These are phyloP conservation scores for Suillus subluteus DNA, from an alignment of 768 basidiomycete species.

Conservation along the genomic window DNA sequence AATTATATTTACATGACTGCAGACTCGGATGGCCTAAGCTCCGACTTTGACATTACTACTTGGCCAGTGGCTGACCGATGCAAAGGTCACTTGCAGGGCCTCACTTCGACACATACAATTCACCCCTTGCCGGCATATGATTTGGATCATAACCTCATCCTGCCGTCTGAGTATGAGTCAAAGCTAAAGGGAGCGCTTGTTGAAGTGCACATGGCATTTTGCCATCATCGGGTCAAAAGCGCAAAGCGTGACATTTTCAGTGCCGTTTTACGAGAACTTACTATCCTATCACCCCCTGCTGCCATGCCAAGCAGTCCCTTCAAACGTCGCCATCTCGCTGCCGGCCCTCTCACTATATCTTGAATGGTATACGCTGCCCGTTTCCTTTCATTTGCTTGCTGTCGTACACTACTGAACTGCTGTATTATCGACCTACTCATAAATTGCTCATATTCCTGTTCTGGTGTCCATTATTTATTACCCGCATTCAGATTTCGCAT, in stretches of 20 bases:
- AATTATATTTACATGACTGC: not conserved
- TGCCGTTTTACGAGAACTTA: not conserved
- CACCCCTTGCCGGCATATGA: constrained; percentile 10
- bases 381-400: too few relatives aligned
- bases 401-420: too few relatives aligned
- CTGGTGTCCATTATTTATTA: too few relatives aligned
- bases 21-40: not conserved
- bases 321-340: not conserved
- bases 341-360: too few relatives aligned
- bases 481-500: too few relatives aligned
- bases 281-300: not conserved
- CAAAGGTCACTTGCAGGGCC: not conserved
- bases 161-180: not conserved
- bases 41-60: constrained; percentile 5
- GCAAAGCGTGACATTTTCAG: not conserved
- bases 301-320: constrained; percentile 8
- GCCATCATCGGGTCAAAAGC: constrained; percentile 1
- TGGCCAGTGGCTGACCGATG: constrained; percentile 12
- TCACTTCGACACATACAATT: not conserved
- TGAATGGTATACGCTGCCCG: too few relatives aligned
- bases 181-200: too few relatives aligned
- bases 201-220: constrained; percentile 11
- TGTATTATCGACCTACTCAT: too few relatives aligned
- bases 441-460: too few relatives aligned
- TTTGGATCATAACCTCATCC: not conserved